Conservation (phyloP, 192 early-diverging fungal species). For the Mortierella alpina region DNA sequence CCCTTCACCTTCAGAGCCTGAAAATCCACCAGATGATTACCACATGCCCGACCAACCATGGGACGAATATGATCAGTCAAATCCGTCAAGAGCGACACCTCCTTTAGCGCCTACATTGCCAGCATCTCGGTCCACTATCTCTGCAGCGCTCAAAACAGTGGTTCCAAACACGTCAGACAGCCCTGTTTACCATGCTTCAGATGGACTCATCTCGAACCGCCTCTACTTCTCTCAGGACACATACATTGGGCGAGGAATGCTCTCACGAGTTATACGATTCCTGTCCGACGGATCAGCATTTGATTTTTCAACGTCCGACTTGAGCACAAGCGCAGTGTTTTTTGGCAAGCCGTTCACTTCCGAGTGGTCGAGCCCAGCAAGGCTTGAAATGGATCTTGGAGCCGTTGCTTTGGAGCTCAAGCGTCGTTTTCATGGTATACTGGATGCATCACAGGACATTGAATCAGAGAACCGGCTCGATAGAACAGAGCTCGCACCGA, state of each 20-base stretch:
- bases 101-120: neutral
- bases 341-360: slow-evolving; percentile 7
- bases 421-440: slow-evolving; percentile 2
- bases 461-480: neutral
- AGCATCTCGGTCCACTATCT: neutral
- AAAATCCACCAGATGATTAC: slow-evolving; percentile 1
- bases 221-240: slow-evolving; percentile 31
- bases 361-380: neutral
- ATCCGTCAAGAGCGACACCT: neutral
- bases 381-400: slow-evolving; percentile 4
- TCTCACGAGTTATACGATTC: slow-evolving; percentile 8
- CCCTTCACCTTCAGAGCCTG: neutral
- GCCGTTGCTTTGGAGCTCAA: neutral
- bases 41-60: slow-evolving; percentile 9
- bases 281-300: neutral
- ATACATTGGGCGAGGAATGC: slow-evolving; percentile 29
- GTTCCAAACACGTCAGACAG: neutral
- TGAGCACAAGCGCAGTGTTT: neutral
- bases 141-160: neutral
- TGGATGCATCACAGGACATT: neutral
- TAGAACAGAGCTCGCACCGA: neutral
- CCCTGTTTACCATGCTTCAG: neutral
- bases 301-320: neutral
- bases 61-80: slow-evolving; percentile 1
- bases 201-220: slow-evolving; percentile 5